Base-by-base conservation (phyloP, 140 eudicot genomes). In the Erigeron philadelphicus region DNA sequence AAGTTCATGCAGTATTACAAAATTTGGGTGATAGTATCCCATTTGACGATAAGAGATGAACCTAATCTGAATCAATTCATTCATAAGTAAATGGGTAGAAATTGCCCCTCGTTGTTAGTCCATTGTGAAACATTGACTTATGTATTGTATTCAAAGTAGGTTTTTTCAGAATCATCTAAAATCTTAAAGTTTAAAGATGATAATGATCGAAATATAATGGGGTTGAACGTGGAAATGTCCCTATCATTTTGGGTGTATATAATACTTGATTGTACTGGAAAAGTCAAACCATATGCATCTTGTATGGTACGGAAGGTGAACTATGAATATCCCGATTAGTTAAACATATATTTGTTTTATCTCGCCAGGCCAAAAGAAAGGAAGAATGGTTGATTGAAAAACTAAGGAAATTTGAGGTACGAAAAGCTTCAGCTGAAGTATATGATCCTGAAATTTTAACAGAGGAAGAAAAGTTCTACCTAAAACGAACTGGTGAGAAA, bases 381-480 rank as follows among this genome's bases (percentile, higher is more conserved):
- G 96, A 92, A 83, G 92, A 75, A 73, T 92, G 96, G 98, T 73
- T 92, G 78, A 88, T 92, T 67, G 95, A 92, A 77, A 92, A 88
- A 75, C 68, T 92, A 63, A 92, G 95, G 80, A 92, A 92, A 75
- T 92, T 74, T 45, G 88, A 84, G 65, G 44, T 86, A 42, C 96
- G 87, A 56, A 83, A 81, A 79, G 78, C 78, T 31, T 74, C 96
- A 76, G 77, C 75, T 15, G 96, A 88, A 80, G 78, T 86, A 44
- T 66, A 88, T 64, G 98, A 92, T 73, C 98, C 98, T 49, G 98
- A 92, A 74, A 84, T 84, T 45, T 81, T 92, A 66, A 92, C 98
- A 2, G 96, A 88, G 79, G 98, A 92, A 82, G 98, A 92, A 70
- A 86, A 74, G 78, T 92, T 88, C 76, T 92, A 88, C 74, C 78